These are phyloP conservation scores for Paecilomyces formosus DNA, from an alignment of 2,329 filamentous ascomycete species.

Conservation along the genomic window DNA sequence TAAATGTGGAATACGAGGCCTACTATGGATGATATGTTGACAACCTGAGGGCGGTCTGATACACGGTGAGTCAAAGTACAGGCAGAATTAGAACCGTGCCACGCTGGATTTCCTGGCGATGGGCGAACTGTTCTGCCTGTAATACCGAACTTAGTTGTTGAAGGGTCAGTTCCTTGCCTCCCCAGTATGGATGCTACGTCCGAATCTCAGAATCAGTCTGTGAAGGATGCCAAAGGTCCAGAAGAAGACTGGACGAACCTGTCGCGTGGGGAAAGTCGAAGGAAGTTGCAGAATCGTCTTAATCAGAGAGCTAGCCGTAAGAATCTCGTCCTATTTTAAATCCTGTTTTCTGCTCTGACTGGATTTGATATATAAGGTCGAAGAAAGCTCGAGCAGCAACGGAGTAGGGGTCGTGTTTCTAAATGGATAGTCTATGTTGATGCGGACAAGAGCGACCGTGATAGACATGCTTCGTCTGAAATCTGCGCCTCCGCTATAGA, in stretches of 20 bases:
- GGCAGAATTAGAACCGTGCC: no score
- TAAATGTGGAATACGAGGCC: no score
- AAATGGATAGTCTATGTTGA: neutral
- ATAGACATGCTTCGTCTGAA: neutral
- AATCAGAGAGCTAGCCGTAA: conserved; percentile 1
- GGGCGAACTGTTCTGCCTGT: neutral
- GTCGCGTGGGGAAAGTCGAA: neutral
- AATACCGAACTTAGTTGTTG: no score
- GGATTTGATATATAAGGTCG: neutral
- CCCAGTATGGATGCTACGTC: neutral
- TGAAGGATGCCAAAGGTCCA: neutral
- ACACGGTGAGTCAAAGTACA: neutral
- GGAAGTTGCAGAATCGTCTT: conserved; percentile 1
- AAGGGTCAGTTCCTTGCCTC: neutral
- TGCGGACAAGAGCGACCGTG: neutral
- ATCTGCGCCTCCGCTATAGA: neutral
- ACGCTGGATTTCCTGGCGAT: neutral
- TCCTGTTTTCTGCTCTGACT: neutral
- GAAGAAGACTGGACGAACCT: conserved; percentile 1
- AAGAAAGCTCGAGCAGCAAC: neutral
- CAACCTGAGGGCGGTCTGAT: neutral
- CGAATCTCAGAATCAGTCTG: neutral
- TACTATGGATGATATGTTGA: no score
- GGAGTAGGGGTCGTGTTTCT: neutral
- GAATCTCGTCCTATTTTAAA: neutral